These are phyloP conservation scores for Yarrowia sp. DNA, from an alignment of 805 yeast genomes.

Conservation along the genomic window DNA sequence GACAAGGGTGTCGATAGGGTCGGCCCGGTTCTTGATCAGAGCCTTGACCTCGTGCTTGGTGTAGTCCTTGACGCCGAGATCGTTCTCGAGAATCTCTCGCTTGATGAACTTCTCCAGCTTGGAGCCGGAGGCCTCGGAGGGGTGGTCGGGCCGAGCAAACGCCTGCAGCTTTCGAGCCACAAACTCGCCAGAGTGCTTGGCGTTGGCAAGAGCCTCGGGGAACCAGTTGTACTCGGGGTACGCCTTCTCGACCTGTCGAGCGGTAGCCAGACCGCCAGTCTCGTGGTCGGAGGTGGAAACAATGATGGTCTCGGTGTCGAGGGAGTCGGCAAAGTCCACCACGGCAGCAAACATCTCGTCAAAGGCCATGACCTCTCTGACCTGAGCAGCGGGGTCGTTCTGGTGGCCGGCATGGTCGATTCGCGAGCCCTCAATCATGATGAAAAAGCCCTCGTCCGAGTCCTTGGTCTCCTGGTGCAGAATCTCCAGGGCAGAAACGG, in stretches of 20 bases:
- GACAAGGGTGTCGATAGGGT: constrained; percentile 51
- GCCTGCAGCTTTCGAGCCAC: constrained; percentile 47
- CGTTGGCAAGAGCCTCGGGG: constrained; percentile 69
- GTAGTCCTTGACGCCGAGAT: constrained; percentile 62
- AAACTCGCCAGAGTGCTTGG: constrained; percentile 75
- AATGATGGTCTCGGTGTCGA: constrained; percentile 73
- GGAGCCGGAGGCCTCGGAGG: constrained; percentile 18
- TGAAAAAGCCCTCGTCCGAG: constrained; percentile 79
- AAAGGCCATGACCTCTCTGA: constrained; percentile 82
- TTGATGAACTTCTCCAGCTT: constrained; percentile 47
- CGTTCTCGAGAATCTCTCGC: constrained; percentile 54
- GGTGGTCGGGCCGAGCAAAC: constrained; percentile 32
- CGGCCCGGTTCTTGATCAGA: constrained; percentile 40
- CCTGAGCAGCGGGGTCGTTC: constrained; percentile 94
- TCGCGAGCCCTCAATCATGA: constrained; percentile 85
- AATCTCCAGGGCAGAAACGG: constrained; percentile 67
- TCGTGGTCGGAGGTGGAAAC: constrained; percentile 91
- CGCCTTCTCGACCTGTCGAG: constrained; percentile 62
- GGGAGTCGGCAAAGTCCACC: constrained; percentile 58
- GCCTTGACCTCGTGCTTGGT: constrained; percentile 51
- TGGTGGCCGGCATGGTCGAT: constrained; percentile 95
- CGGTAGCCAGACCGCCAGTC: constrained; percentile 90
- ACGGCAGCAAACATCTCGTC: constrained; percentile 79
- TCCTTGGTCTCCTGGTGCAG: constrained; percentile 63
- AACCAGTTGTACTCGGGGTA: constrained; percentile 89